Base-by-base conservation (phyloP, 345 rosid species). In the Melaleuca alternifolia region DNA sequence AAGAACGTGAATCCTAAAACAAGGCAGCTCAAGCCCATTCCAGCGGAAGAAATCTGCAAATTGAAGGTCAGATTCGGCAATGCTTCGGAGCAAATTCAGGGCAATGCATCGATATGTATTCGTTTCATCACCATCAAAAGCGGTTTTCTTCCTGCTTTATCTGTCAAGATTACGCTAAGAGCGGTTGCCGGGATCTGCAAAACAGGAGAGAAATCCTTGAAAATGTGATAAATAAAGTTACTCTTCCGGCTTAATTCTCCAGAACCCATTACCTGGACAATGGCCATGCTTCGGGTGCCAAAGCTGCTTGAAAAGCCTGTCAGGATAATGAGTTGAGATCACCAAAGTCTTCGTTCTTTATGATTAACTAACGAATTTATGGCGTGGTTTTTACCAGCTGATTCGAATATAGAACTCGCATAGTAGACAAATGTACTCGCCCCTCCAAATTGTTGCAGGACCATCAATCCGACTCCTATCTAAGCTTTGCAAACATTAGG, bases 401-500 rank as follows among this genome's bases (percentile, higher is more conserved):
- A 83, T 51, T 90, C 92, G 87, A 95, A 93, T 48, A 93, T 89
- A 54, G 92, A 85, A 86, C 92, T 90, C 50, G 94, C 89, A 81
- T 94, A 95, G 87, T 54, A 92, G 18, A 90, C 85, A 77, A 95
- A 56, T 18, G 88, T 92, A 53, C 51, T 89, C 14, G 86, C 51
- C 82, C 95, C 96, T 54, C 90, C 92, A 44, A 93, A 84, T 88
- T 92, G 94, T 86, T 89, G 93, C 59, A 92, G 50, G 23, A 90
- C 2, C 93, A 92, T 92, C 83, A 94, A 21, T 21, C 95, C 96
- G 54, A 92, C 77, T 85, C 95, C 96, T 75, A 92, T 89, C 96
- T 94, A 87, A 57, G 50, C 21, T 14, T 41, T n/a, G 26, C 18
- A 54, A 37, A 57, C 11, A 84, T 71, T 20, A 50, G 48, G 54